These are phyloP conservation scores for Saprolegnia diclina DNA, from an alignment of 352 stramenopile genomes.

Conservation along the genomic window DNA sequence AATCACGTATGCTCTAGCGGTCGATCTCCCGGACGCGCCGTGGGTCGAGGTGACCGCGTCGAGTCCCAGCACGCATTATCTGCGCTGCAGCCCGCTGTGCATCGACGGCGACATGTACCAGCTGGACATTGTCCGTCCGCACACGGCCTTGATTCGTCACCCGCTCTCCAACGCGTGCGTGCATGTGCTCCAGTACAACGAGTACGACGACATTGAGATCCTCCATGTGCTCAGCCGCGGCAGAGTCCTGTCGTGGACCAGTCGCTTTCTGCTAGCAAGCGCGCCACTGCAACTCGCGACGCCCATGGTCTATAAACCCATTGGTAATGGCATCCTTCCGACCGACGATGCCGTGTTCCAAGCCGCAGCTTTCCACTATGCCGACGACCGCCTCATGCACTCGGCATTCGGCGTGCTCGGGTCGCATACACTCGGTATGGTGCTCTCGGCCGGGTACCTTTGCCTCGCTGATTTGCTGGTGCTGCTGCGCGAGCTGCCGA, in stretches of 20 bases:
- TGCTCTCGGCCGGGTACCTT: neutral
- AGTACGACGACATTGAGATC: neutral
- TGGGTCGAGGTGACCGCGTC: neutral
- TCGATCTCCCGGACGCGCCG: neutral
- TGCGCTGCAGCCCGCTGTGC: neutral
- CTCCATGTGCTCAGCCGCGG: neutral
- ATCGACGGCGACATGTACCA: neutral
- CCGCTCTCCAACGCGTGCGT: neutral
- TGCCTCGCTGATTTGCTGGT: neutral
- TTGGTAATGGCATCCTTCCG: neutral
- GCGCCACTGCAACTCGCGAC: neutral
- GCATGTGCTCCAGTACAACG: neutral
- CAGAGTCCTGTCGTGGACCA: neutral
- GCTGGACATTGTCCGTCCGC: neutral
- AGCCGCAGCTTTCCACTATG: neutral
- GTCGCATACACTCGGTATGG: neutral
- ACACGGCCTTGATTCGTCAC: neutral
- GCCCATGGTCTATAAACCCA: neutral
- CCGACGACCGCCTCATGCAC: neutral
- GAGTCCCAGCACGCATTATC: neutral
- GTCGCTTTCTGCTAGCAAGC: neutral
- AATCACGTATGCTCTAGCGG: neutral
- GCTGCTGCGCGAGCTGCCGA: neutral
- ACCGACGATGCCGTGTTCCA: neutral
- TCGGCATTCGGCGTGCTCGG: neutral